Conservation (phyloP, 176 grass and related monocot genomes). For the Avena sativa region DNA sequence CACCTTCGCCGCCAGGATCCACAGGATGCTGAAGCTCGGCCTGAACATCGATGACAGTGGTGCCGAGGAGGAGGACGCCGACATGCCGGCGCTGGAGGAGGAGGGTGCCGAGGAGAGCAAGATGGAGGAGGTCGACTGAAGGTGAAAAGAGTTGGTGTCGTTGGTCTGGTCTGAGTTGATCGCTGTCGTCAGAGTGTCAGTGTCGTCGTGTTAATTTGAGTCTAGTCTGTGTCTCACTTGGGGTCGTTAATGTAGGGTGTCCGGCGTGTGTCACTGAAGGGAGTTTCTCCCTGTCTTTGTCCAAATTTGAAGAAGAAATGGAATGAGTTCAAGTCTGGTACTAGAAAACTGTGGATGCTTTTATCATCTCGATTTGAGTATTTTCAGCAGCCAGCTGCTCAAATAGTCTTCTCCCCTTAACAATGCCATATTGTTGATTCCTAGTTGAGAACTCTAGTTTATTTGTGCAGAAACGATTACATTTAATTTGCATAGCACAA, state of each 20-base stretch:
- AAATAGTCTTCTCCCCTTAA: too few relatives aligned
- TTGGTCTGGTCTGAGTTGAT: background rate
- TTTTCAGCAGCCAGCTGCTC: too few relatives aligned
- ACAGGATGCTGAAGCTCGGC: constrained; percentile 53
- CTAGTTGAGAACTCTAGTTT: too few relatives aligned
- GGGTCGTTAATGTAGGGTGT: background rate
- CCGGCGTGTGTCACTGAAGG: background rate
- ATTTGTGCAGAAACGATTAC: too few relatives aligned
- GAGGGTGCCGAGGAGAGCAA: constrained; percentile 49
- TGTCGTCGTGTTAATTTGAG: background rate
- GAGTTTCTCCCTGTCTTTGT: background rate
- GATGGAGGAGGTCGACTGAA: constrained; percentile 72
- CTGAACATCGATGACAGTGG: constrained; percentile 53
- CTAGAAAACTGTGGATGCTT: too few relatives aligned
- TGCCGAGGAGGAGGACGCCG: constrained; percentile 11
- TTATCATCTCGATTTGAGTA: too few relatives aligned
- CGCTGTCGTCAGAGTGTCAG: background rate
- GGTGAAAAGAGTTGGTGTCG: too few relatives aligned
- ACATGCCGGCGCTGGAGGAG: constrained; percentile 48
- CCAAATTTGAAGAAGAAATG: background rate
- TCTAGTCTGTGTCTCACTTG: background rate
- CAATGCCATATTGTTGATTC: too few relatives aligned
- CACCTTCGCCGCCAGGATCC: constrained; percentile 61
- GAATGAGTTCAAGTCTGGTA: background rate
- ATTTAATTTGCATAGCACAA: too few relatives aligned